phyloP scores from a whole-genome alignment of 1,139 yeast species.

The Kluyveromyces sp. region DNA sequence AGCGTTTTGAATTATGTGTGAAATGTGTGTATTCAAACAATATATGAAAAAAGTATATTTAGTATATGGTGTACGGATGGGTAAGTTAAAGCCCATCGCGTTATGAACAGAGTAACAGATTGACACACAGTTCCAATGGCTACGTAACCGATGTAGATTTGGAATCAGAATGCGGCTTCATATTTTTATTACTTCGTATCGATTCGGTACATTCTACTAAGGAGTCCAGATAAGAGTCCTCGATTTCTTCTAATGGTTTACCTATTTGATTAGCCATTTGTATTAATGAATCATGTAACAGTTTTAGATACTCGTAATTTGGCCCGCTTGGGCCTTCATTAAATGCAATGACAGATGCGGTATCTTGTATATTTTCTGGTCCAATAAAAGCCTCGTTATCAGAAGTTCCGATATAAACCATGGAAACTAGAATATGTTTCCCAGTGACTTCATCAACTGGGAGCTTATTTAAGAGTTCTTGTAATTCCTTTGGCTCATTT shows the following conservation, averaged over 20 bases:
- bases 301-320: constrained; percentile 61
- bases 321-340: constrained; percentile 76
- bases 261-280: constrained; percentile 18
- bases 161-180: background rate
- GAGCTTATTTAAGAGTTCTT: constrained; percentile 22
- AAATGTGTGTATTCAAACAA: background rate
- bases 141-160: no score
- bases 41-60: background rate
- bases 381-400: constrained; percentile 80
- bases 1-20: background rate
- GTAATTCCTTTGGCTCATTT: constrained; percentile 20
- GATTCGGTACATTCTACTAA: constrained; percentile 1
- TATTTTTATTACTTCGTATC: background rate
- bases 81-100: no score
- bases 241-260: constrained; percentile 2
- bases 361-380: constrained; percentile 50
- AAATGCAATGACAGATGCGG: constrained; percentile 52
- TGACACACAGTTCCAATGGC: no score
- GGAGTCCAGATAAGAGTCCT: constrained; percentile 7
- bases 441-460: constrained; percentile 32
- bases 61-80: background rate
- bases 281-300: constrained; percentile 46
- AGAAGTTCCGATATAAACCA: constrained; percentile 76
- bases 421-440: constrained; percentile 44
- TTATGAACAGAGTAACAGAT: no score